Percentiles rank a stretch among this genome's conserved stretches.
Conservation (phyloP, 176 grass and related monocot genomes). For the Saccharum spontaneum region DNA sequence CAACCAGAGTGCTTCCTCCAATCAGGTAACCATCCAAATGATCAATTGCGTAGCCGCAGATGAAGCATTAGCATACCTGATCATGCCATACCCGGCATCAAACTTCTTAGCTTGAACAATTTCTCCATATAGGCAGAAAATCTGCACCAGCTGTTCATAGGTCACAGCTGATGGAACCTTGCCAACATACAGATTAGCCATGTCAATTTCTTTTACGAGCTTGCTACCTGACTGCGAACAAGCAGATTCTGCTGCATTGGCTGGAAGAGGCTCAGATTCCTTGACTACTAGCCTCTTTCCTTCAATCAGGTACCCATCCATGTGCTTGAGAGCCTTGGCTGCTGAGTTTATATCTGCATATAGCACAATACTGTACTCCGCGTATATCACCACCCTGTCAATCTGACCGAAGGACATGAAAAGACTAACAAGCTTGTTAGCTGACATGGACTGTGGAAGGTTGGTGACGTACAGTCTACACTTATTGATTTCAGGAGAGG, state of each 20-base stretch:
- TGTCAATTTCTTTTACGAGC: conserved; percentile 48
- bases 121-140: conserved; percentile 63
- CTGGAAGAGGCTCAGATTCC: conserved; percentile 14
- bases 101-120: conserved; percentile 56
- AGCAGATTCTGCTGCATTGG: conserved; percentile 22
- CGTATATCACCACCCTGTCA: conserved; percentile 38
- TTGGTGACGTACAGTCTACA: conserved; percentile 39
- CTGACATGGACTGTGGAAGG: conserved; percentile 44
- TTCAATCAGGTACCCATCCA: conserved; percentile 60
- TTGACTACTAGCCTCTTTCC: conserved; percentile 56
- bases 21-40: conserved; percentile 65
- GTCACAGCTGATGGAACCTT: conserved; percentile 51
- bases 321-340: conserved; percentile 34
- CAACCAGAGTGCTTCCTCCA: conserved; percentile 57
- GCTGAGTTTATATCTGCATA: conserved; percentile 46
- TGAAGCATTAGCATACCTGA: conserved; percentile 48
- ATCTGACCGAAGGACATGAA: conserved; percentile 65
- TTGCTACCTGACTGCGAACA: conserved; percentile 32
- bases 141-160: conserved; percentile 42
- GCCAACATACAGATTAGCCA: conserved; percentile 57
- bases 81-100: conserved; percentile 54
- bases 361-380: conserved; percentile 50
- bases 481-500: conserved; percentile 41
- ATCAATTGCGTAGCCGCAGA: conserved; percentile 46
- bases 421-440: conserved; percentile 54